phyloP scores from a whole-genome alignment of 805 yeast species.

The Yarrowia phangngaensis region DNA sequence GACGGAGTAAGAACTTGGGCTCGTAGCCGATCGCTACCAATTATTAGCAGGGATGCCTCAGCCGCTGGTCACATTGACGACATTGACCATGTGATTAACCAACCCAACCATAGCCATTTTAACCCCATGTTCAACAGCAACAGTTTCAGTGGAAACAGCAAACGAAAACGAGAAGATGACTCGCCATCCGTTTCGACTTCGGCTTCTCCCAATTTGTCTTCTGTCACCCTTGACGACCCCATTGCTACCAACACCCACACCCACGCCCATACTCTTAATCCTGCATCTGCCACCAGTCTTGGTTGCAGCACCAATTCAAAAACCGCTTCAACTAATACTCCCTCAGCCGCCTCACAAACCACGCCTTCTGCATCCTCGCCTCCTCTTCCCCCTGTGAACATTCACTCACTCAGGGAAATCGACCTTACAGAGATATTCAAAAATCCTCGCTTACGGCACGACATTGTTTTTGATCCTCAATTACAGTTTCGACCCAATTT shows the following conservation, averaged over 20 bases:
- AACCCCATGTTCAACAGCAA: slow-evolving; percentile 8
- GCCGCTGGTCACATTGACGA: slow-evolving; percentile 13
- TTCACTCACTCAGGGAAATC: slow-evolving; percentile 76
- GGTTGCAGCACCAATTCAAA: slow-evolving; percentile 1
- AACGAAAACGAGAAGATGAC: slow-evolving; percentile 3
- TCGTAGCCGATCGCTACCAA: slow-evolving; percentile 14
- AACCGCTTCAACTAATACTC: background rate
- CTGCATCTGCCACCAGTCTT: slow-evolving; percentile 13
- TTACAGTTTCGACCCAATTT: slow-evolving; percentile 86
- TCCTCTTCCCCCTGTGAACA: slow-evolving; percentile 67
- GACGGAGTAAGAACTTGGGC: slow-evolving; percentile 16
- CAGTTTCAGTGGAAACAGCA: slow-evolving; percentile 3
- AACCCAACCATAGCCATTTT: slow-evolving; percentile 2
- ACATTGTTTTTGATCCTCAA: slow-evolving; percentile 86
- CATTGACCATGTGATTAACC: slow-evolving; percentile 22
- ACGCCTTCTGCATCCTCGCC: no score
- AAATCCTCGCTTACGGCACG: slow-evolving; percentile 91
- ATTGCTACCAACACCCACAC: background rate
- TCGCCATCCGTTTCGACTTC: background rate
- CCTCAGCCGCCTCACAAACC: slow-evolving; percentile 28
- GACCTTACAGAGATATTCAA: slow-evolving; percentile 84
- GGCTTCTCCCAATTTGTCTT: background rate
- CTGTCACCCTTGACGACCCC: background rate
- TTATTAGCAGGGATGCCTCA: slow-evolving; percentile 5
- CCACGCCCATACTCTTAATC: background rate